Percentiles rank a stretch among this genome's conserved stretches.
phyloP scores from a whole-genome alignment of 2,329 filamentous ascomycete species.

The Ascochyta lentis region DNA sequence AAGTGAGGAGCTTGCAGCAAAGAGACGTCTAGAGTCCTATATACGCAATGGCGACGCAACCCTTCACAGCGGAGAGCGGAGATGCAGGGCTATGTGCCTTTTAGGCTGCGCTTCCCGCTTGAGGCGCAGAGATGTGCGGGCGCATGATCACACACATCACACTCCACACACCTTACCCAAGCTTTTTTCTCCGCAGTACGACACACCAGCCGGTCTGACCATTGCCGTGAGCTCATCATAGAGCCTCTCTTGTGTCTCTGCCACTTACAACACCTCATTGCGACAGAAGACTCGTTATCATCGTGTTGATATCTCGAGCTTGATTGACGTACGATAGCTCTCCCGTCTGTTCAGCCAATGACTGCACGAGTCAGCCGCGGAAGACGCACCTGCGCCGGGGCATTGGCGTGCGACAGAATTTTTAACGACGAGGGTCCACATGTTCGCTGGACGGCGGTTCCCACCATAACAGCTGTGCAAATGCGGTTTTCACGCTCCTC shows the following conservation, averaged over 20 bases:
- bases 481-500: neutral
- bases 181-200: constrained; percentile 20
- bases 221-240: constrained; percentile 14
- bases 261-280: neutral
- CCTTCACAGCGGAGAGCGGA: constrained; percentile 23
- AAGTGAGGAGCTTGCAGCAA: neutral
- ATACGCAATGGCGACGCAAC: constrained; percentile 15
- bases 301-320: constrained; percentile 7
- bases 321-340: constrained; percentile 12
- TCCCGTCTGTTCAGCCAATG: constrained; percentile 25
- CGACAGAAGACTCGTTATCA: constrained; percentile 4
- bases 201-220: constrained; percentile 17
- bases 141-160: constrained; percentile 27
- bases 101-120: constrained; percentile 11
- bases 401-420: constrained; percentile 11
- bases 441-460: constrained; percentile 28
- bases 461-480: constrained; percentile 1
- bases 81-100: constrained; percentile 21
- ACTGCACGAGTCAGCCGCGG: constrained; percentile 30
- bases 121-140: constrained; percentile 23
- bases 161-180: constrained; percentile 12
- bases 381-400: constrained; percentile 11
- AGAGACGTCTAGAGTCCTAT: constrained; percentile 19
- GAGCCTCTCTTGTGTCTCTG: neutral
- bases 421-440: constrained; percentile 18